Evolutionary conservation across 495 filamentous ascomycete genomes (phyloP).

Genomic region (Daldinia grandis): DNA sequence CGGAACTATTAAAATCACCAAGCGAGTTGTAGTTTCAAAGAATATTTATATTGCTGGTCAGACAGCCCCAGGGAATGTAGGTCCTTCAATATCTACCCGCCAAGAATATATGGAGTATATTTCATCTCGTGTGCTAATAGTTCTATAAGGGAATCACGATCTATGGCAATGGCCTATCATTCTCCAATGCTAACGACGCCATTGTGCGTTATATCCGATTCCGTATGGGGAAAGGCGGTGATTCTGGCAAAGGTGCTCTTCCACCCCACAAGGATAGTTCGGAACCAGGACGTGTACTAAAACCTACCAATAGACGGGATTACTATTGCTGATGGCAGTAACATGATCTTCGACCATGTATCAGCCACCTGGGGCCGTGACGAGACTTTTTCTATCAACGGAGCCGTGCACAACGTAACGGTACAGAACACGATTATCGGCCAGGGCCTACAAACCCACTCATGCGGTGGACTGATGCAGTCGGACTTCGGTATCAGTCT

Average conservation of each 20-base stretch:
- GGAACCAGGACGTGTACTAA: not conserved
- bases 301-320: constrained; percentile 38
- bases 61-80: not conserved
- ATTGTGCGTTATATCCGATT: constrained; percentile 54
- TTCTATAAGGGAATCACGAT: constrained; percentile 46
- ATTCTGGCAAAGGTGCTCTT: constrained; percentile 47
- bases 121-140: not conserved
- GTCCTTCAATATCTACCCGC: not conserved
- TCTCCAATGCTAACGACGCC: constrained; percentile 47
- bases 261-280: not conserved
- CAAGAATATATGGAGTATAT: not conserved
- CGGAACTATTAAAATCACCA: constrained; percentile 47
- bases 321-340: constrained; percentile 49
- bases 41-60: not conserved
- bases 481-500: constrained; percentile 44
- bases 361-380: constrained; percentile 49
- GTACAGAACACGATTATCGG: constrained; percentile 55
- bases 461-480: constrained; percentile 44
- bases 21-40: not conserved
- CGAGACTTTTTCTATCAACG: constrained; percentile 49
- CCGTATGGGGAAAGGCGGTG: constrained; percentile 49
- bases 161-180: constrained; percentile 49
- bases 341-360: constrained; percentile 55
- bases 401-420: constrained; percentile 50
- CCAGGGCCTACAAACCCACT: constrained; percentile 49